These are phyloP conservation scores for Ustilago sp. DNA, from an alignment of 1,284 basidiomycete species.

Conservation along the genomic window DNA sequence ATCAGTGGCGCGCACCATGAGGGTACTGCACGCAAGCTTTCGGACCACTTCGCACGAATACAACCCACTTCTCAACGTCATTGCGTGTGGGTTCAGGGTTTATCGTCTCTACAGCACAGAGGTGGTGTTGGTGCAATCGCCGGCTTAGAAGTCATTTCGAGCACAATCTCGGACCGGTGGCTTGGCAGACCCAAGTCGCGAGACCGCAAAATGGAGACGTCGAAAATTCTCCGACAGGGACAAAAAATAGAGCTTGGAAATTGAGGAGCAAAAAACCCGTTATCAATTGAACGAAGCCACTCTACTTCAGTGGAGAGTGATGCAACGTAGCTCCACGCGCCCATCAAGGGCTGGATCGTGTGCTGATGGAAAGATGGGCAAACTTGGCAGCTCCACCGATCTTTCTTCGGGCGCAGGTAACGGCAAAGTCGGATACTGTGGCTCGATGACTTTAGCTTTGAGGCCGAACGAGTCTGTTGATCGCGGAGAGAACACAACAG, in stretches of 20 bases:
- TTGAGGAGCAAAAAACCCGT: conserved; percentile 4
- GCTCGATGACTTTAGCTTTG: conserved; percentile 4
- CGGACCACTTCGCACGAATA: conserved; percentile 6
- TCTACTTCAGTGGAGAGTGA: conserved; percentile 14
- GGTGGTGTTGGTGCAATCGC: background rate
- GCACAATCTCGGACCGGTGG: background rate
- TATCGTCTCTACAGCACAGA: background rate
- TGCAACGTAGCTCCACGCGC: conserved; percentile 38
- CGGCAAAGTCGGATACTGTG: conserved; percentile 12
- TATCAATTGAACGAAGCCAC: conserved; percentile 5
- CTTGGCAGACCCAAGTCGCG: background rate
- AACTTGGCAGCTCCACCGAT: background rate
- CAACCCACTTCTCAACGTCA: background rate
- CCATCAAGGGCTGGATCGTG: conserved; percentile 36
- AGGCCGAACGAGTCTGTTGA: conserved; percentile 19
- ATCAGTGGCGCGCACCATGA: background rate
- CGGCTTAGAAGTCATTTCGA: background rate
- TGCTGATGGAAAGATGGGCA: conserved; percentile 37
- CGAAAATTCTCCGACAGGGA: conserved; percentile 10
- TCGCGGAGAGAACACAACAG: background rate
- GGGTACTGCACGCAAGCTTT: background rate
- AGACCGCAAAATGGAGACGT: background rate
- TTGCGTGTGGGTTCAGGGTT: conserved; percentile 11
- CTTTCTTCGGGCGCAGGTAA: conserved; percentile 1
- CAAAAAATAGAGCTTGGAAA: conserved; percentile 4